These are phyloP conservation scores for Pholiota molesta DNA, from an alignment of 768 basidiomycete genomes.

Conservation along the genomic window DNA sequence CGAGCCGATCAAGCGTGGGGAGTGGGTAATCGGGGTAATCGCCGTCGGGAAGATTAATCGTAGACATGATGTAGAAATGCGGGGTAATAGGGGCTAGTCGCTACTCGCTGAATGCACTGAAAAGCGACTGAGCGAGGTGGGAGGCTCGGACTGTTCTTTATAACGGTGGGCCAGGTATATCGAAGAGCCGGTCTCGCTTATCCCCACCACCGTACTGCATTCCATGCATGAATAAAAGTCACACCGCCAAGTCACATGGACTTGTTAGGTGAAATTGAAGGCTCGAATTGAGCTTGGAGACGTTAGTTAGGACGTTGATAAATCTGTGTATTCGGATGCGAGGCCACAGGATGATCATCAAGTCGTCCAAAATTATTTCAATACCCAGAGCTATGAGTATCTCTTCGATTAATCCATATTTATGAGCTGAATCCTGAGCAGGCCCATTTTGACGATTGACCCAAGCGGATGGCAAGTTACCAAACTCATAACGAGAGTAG, in stretches of 20 bases:
- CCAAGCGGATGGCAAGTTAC: too few relatives aligned
- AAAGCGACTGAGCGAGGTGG: neutral
- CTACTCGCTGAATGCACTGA: neutral
- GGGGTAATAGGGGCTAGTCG: neutral
- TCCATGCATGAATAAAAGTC: neutral
- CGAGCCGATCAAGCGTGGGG: conserved; percentile 21
- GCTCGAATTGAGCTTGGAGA: neutral
- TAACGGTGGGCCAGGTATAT: neutral
- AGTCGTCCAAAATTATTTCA: too few relatives aligned
- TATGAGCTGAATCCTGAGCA: too few relatives aligned
- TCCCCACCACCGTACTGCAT: neutral
- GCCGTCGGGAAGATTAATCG: too few relatives aligned
- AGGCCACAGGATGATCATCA: too few relatives aligned
- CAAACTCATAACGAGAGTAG: too few relatives aligned
- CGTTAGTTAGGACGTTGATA: too few relatives aligned
- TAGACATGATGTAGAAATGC: neutral
- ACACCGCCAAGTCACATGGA: neutral
- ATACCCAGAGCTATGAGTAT: too few relatives aligned
- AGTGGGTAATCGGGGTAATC: conserved; percentile 17
- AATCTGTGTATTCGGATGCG: too few relatives aligned
- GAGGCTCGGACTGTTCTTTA: neutral
- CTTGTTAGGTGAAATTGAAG: neutral
- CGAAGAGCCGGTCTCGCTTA: neutral
- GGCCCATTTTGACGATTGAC: too few relatives aligned
- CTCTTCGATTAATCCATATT: too few relatives aligned